Evolutionary conservation across 106 monocot species (phyloP).

Genomic region (Narthecium ossifragum): DNA sequence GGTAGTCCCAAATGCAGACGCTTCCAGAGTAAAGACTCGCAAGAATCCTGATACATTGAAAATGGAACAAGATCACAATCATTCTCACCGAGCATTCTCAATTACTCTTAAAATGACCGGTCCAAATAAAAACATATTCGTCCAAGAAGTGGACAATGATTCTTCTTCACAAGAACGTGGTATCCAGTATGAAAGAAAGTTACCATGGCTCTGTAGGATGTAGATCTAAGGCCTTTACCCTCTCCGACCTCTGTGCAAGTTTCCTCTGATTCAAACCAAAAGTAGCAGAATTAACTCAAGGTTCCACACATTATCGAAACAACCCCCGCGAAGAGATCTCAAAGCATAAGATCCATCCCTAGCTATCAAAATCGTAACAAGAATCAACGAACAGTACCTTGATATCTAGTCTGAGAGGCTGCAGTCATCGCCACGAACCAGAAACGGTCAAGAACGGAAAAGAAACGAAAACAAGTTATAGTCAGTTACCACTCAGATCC

Average conservation of each 20-base stretch:
- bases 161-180: no score
- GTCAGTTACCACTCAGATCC: background rate
- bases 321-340: background rate
- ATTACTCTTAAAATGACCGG: background rate
- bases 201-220: constrained; percentile 97
- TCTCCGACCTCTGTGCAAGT: constrained; percentile 65
- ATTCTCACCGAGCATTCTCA: background rate
- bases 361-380: background rate
- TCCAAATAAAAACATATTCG: background rate
- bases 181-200: background rate
- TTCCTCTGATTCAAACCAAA: constrained; percentile 48
- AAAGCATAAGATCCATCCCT: constrained; percentile 8
- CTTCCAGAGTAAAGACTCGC: constrained; percentile 92
- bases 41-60: constrained; percentile 63
- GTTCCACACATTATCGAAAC: background rate
- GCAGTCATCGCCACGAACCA: constrained; percentile 9
- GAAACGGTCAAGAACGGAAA: constrained; percentile 16
- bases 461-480: background rate
- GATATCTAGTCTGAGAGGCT: constrained; percentile 86
- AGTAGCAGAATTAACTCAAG: constrained; percentile 8
- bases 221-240: constrained; percentile 76
- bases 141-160: no score
- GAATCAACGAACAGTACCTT: constrained; percentile 35
- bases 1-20: constrained; percentile 89
- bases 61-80: background rate